Conservation (phyloP, 257 asterid species). For the Solanum pennellii region DNA sequence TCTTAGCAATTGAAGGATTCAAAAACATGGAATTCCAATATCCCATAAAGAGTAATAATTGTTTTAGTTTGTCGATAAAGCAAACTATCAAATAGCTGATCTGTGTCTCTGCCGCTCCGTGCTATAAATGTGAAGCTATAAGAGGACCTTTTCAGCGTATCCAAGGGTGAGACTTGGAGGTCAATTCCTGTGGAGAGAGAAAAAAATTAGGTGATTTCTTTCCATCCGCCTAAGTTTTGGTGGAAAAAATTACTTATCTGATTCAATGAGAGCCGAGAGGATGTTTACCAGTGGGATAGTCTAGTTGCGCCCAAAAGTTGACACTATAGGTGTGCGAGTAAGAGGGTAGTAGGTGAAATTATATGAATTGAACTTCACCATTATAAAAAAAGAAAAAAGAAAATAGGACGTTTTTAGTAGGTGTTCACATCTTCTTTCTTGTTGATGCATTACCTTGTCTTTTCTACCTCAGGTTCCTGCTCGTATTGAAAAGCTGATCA, state of each 20-base stretch:
- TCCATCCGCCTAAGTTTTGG: not conserved
- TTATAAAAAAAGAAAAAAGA: not conserved
- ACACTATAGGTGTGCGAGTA: not conserved
- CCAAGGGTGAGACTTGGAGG: not conserved
- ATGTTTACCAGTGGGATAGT: not conserved
- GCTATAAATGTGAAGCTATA: not conserved
- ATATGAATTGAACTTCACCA: not conserved
- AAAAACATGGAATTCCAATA: not conserved
- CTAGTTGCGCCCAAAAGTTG: not conserved
- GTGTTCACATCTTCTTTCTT: not conserved
- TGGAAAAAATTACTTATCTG: not conserved
- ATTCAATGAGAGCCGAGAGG: not conserved
- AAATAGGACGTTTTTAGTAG: not conserved
- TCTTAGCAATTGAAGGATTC: not conserved
- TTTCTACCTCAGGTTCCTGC: slow-evolving; percentile 66
- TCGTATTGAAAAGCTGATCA: slow-evolving; percentile 86
- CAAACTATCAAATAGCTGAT: not conserved
- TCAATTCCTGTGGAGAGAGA: not conserved
- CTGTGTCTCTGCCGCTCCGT: not conserved
- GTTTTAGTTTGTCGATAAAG: not conserved
- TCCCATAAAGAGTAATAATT: not conserved
- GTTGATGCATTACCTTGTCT: slow-evolving; percentile 9
- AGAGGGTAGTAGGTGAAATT: not conserved
- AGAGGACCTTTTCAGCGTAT: not conserved
- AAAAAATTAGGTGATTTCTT: not conserved